Evolutionary conservation across 495 filamentous ascomycete species (phyloP).

Genomic region (Aspergillus heteromorphus): DNA sequence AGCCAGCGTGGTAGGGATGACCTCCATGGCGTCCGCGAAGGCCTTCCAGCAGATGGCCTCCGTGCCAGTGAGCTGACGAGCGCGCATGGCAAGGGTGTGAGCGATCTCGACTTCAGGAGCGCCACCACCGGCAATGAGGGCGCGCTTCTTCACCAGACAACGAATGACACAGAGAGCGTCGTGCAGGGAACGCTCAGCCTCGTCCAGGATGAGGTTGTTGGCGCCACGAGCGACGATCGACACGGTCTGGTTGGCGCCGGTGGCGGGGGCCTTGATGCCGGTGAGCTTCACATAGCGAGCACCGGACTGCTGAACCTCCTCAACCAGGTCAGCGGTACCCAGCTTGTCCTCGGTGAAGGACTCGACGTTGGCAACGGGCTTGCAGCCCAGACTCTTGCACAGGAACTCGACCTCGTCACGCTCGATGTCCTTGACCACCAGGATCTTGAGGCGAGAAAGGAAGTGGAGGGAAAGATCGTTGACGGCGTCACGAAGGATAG

Average conservation of each 20-base stretch:
- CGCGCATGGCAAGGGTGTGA: conserved; percentile 68
- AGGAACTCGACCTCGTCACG: conserved; percentile 98
- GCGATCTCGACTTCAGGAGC: conserved; percentile 95
- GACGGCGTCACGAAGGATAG: conserved; percentile 93
- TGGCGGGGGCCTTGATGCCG: conserved; percentile 63
- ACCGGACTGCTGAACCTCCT: conserved; percentile 83
- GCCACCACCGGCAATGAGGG: conserved; percentile 91
- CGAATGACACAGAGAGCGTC: conserved; percentile 97
- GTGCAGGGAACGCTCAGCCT: conserved; percentile 92
- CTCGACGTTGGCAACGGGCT: conserved; percentile 97
- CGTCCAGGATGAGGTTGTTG: conserved; percentile 90
- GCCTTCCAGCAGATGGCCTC: conserved; percentile 98
- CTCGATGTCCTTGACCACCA: conserved; percentile 95
- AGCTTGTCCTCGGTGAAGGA: conserved; percentile 99
- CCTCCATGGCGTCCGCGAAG: conserved; percentile 96
- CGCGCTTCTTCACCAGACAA: conserved; percentile 97
- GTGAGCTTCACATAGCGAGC: conserved; percentile 91
- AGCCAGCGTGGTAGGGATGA: conserved; percentile 92
- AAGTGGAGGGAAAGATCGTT: conserved; percentile 97
- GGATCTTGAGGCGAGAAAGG: conserved; percentile 92
- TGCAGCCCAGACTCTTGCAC: conserved; percentile 96
- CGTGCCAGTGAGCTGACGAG: conserved; percentile 79
- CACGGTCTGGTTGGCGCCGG: conserved; percentile 68
- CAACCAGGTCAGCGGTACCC: conserved; percentile 88
- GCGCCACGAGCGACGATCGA: conserved; percentile 92